These are phyloP conservation scores for Mycena polygramma DNA, from an alignment of 768 basidiomycete species.

Conservation along the genomic window DNA sequence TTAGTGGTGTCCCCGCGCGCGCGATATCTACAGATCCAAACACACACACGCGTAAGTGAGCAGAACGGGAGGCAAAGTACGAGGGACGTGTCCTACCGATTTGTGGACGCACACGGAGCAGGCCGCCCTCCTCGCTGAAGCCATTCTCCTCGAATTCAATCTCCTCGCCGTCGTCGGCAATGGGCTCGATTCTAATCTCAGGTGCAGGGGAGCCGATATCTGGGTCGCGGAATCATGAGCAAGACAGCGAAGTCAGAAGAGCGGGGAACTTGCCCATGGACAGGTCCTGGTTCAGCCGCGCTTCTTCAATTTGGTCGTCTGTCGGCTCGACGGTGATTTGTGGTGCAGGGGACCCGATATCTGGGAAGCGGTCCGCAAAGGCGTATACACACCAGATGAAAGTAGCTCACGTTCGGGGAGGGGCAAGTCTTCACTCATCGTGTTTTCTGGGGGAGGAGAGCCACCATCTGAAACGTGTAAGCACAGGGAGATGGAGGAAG, in stretches of 20 bases:
- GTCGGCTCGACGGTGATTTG: conserved; percentile 32
- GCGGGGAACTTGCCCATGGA: conserved; percentile 17
- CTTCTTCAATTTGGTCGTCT: conserved; percentile 38
- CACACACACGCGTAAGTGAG: neutral
- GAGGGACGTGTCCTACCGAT: conserved; percentile 6
- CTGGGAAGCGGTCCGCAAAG: neutral
- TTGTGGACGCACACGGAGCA: conserved; percentile 14
- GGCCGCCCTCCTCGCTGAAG: neutral
- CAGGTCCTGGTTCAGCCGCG: conserved; percentile 30
- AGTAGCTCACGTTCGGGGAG: neutral
- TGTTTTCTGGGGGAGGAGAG: neutral
- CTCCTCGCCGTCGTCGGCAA: conserved; percentile 28
- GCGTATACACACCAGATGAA: neutral
- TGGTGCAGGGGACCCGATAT: conserved; percentile 17
- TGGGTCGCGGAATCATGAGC: neutral
- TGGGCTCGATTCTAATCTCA: conserved; percentile 36
- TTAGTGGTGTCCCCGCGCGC: conserved; percentile 33
- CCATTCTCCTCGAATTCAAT: conserved; percentile 17
- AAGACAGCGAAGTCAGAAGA: neutral
- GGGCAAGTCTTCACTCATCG: neutral
- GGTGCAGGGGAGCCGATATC: conserved; percentile 33
- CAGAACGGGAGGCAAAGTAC: too few species aligned
- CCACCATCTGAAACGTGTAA: neutral
- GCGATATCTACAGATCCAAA: neutral
- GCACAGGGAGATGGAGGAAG: too few species aligned